Base-by-base conservation (phyloP, 257 asterid genomes). In the Sherardia arvensis region DNA sequence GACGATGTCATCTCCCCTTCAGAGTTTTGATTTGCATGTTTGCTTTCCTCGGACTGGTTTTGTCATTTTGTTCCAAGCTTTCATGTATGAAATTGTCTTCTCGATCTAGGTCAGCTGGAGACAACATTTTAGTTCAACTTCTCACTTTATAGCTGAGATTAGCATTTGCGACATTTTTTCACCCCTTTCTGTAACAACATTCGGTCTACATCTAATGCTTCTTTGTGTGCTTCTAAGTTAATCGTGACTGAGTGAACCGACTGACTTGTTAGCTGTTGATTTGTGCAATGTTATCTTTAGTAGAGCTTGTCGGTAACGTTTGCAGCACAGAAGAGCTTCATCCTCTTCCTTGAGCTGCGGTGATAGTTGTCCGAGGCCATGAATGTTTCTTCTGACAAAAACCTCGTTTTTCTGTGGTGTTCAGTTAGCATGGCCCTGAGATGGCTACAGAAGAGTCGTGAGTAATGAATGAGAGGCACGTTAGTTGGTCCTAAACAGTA, bases 1-100 rank as follows among this genome's bases (percentile, higher is more conserved):
- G 97, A 90, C 45, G 92, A 87, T 66, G 94, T 90, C 62, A 90
- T 90, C 66, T 69, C 90, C 18, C 88, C 95, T 2, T 78, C 97
- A 1, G 91, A 84, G 14, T 90, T 69, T 67, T 90, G 82, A 85
- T 29, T 48, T 18, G 32, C 6, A 7, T 29, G 26, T 30, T 15
- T 20, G 15, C 20, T 54, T 38, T 20, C 6, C 21, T 55, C 25
- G 3, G 20, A 36, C 30, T 14, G 1, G 22, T 32, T 33, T 57
- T 58, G 27, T 64, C 49, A 0, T 30, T 10, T 58, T 58, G 47
- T 59, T 27, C 23, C 25, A 15, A 4, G 47, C 21, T 48, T 30
- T 21, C 23, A 9, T 27, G 68, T 20, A 30, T 49, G 49, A 28
- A 21, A 45, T 48, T 40, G 53, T 62, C 55, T 3, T 27, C 57